Evolutionary conservation across 192 early-diverging fungal genomes (phyloP), one percentile per base, ranked within the genome.

Genomic region (Backusella macrospora): DNA sequence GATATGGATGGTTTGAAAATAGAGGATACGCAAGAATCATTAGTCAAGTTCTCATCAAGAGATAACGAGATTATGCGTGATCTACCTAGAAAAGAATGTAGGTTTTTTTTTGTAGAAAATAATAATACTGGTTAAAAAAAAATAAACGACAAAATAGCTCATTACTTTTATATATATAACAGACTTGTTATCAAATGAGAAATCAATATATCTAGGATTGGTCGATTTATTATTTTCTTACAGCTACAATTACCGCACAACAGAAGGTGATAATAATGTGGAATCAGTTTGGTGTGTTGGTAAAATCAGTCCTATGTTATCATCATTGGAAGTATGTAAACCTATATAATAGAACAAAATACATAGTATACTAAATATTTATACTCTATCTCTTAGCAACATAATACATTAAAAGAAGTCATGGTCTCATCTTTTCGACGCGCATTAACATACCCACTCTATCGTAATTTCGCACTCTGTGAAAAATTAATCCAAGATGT

Each of bases 151-250:
- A 13, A 37, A 48, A 59, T 44, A 45, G 39, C n/a, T 42, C 29
- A 15, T 81, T 38, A 48, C 9, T 43, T 45, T 49, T 8, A 48
- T 5, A 40, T 23, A 21, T 37, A 65, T 71, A 73, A 7, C 34
- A 92, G 88, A 92, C 73, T 76, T 94, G 9, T 63, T 95, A 14
- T 82, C 88, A 21, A 83, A 94, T 66, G 84, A 86, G 16, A 86
- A 88, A 49, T 70, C 83, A 1, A 79, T 92, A 0, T 99, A 99
- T 76, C 80, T 98, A 21, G 92, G 94, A 0, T 79, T 99, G 18
- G 90, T 99, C 12, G 98, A 99, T 75, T 82, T 99, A 40, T 44
- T 98, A 4, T 99, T 93, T 81, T 94, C 94, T 0, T 97, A 97
- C 82, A 88, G 89, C 38, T 96, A 96, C 73, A 93, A 99, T 72